Conservation (phyloP, 306 rosid genomes). For the Cucurbita ficifolia region DNA sequence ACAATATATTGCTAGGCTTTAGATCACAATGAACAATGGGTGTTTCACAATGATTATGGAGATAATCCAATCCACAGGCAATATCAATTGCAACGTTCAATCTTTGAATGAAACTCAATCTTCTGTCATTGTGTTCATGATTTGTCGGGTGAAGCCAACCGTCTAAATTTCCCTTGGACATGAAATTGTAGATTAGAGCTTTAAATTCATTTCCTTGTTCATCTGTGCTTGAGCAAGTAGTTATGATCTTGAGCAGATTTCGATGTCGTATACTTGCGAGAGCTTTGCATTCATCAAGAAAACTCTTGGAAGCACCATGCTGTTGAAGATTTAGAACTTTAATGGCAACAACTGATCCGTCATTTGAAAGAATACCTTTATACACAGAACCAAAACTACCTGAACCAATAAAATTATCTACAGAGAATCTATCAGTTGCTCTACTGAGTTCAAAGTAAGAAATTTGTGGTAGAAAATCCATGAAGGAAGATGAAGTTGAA, state of each 20-base stretch:
- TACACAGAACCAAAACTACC: neutral
- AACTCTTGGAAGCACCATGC: slow-evolving; percentile 13
- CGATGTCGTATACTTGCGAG: neutral
- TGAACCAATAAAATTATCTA: neutral
- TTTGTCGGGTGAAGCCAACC: slow-evolving; percentile 16
- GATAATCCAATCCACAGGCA: slow-evolving; percentile 24
- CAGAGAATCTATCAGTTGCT: slow-evolving; percentile 8
- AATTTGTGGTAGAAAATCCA: neutral
- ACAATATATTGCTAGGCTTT: slow-evolving; percentile 21
- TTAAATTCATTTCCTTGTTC: slow-evolving; percentile 24
- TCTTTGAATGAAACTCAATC: slow-evolving; percentile 19
- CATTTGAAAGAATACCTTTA: slow-evolving; percentile 9
- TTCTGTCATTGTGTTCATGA: neutral
- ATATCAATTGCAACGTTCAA: slow-evolving; percentile 16
- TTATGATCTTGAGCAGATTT: neutral
- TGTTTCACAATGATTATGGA: slow-evolving; percentile 17
- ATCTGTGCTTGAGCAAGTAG: slow-evolving; percentile 15
- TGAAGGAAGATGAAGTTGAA: neutral
- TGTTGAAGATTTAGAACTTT: slow-evolving; percentile 27
- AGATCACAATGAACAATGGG: slow-evolving; percentile 23
- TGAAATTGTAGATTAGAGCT: slow-evolving; percentile 21
- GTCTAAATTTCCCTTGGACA: slow-evolving; percentile 22
- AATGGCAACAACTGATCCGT: slow-evolving; percentile 10
- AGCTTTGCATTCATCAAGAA: neutral
- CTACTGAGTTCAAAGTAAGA: slow-evolving; percentile 4